These are phyloP conservation scores for Harringtonia aguacate DNA, from an alignment of 2,329 filamentous ascomycete genomes.

Conservation along the genomic window DNA sequence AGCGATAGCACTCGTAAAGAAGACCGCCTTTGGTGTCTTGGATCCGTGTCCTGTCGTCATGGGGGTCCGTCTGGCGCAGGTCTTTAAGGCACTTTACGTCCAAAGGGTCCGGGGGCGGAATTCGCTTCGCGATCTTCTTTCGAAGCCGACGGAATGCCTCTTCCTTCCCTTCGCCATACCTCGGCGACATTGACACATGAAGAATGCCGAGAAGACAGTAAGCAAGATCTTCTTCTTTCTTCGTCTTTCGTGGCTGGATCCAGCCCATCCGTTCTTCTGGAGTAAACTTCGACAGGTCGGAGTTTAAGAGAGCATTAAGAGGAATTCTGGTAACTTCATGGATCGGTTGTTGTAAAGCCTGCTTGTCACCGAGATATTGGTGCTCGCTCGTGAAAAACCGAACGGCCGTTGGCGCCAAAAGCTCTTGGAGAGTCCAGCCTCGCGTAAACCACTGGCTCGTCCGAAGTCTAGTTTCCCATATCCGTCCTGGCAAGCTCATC, in stretches of 20 bases:
- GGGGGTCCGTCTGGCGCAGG: conserved; percentile 10
- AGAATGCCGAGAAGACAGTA: background rate
- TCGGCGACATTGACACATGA: background rate
- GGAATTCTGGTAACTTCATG: background rate
- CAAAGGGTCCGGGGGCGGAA: conserved; percentile 15
- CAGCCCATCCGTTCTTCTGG: background rate
- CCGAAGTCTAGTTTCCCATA: background rate
- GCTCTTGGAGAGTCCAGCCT: conserved; percentile 15
- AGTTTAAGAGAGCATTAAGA: background rate
- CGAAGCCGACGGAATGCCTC: background rate
- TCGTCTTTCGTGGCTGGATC: background rate
- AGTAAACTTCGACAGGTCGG: background rate
- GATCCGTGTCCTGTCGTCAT: conserved; percentile 24
- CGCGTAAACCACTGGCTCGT: conserved; percentile 13
- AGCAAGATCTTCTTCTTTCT: background rate
- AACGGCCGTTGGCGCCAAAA: conserved; percentile 10
- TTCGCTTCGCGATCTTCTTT: background rate
- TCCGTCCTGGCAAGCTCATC: background rate
- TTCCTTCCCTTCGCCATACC: background rate
- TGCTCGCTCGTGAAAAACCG: conserved; percentile 11
- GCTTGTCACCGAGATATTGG: conserved; percentile 7
- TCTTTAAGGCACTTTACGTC: conserved; percentile 18
- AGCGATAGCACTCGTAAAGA: conserved; percentile 19
- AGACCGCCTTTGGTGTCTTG: conserved; percentile 23
- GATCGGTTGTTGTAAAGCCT: conserved; percentile 4